These are phyloP conservation scores for Ganoderma sp. DNA, from an alignment of 1,284 basidiomycete species.

Conservation along the genomic window DNA sequence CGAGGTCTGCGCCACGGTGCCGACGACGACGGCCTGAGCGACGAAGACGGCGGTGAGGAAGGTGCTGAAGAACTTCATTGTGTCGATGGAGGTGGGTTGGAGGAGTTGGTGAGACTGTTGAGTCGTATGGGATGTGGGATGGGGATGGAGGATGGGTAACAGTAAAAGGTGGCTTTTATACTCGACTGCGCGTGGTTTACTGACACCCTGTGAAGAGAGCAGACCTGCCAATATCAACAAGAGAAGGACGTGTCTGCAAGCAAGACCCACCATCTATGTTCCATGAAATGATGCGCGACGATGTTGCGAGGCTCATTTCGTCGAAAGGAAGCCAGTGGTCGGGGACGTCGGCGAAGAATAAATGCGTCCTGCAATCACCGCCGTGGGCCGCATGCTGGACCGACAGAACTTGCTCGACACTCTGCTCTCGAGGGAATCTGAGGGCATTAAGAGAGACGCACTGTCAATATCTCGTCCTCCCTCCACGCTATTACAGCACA, in stretches of 20 bases:
- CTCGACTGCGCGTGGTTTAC: not conserved
- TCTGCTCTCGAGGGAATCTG: not conserved
- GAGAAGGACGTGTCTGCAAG: not conserved
- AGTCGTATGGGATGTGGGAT: not conserved
- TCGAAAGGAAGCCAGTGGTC: not conserved
- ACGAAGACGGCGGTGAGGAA: not conserved
- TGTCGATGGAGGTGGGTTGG: not conserved
- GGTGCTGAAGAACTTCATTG: slow-evolving; percentile 9
- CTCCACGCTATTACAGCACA: too few species aligned
- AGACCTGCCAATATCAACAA: too few species aligned
- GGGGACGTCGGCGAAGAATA: not conserved
- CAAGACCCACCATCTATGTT: not conserved
- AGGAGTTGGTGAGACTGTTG: not conserved
- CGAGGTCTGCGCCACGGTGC: slow-evolving; percentile 4
- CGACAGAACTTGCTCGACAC: not conserved
- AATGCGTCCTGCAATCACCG: not conserved
- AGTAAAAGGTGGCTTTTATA: not conserved
- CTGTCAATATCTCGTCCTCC: too few species aligned
- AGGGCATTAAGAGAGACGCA: not conserved
- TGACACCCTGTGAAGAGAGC: not conserved
- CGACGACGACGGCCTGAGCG: not conserved
- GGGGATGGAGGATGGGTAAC: not conserved
- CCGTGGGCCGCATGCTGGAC: too few species aligned
- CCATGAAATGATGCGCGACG: not conserved
- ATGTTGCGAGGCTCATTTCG: not conserved